These are phyloP conservation scores for Magnusiomyces fungicola DNA, from an alignment of 1,139 yeast species.

Conservation along the genomic window DNA sequence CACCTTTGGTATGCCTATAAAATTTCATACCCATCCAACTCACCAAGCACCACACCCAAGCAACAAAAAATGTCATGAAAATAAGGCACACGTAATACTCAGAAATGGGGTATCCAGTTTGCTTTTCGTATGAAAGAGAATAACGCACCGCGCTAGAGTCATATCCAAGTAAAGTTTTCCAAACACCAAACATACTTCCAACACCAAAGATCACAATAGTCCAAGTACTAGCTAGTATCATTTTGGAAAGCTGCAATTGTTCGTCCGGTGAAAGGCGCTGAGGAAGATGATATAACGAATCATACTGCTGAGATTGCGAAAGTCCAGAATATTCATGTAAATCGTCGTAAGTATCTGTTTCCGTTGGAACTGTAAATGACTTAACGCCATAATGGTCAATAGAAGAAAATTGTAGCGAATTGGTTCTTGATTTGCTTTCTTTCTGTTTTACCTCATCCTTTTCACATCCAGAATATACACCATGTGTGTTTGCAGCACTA, in stretches of 20 bases:
- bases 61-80: conserved; percentile 46
- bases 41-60: conserved; percentile 71
- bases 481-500: no score
- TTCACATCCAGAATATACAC: no score
- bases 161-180: conserved; percentile 13
- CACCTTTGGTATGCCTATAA: conserved; percentile 67
- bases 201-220: conserved; percentile 24
- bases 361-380: no score
- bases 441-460: no score
- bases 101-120: conserved; percentile 34
- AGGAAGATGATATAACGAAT: neutral
- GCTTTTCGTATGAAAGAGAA: conserved; percentile 24
- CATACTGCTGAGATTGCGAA: no score
- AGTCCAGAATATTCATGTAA: no score
- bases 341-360: no score
- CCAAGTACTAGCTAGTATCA: conserved; percentile 26
- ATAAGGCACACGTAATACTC: conserved; percentile 45
- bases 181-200: conserved; percentile 25
- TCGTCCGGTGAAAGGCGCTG: neutral
- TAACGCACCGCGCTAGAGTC: neutral
- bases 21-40: conserved; percentile 76
- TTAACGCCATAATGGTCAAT: no score
- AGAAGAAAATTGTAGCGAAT: no score
- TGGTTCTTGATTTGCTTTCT: no score
- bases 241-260: neutral